Base-by-base conservation (phyloP, 257 asterid species). In the Fraxinus anomala region DNA sequence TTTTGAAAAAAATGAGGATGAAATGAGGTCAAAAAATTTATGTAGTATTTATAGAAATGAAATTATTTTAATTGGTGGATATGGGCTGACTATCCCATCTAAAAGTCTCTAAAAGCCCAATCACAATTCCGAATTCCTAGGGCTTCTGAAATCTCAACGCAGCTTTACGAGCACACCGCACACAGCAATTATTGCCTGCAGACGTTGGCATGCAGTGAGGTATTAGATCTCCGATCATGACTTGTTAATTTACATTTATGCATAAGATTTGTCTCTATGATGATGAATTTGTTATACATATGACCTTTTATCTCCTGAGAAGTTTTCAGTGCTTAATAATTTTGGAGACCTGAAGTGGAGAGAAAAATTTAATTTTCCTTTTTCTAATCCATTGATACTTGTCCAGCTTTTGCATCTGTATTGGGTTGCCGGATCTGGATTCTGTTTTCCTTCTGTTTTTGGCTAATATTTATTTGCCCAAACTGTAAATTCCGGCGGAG, bases 281-380 rank as follows among this genome's bases (percentile, higher is more conserved):
- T 80, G 81, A 76, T 81, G 86, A 70, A 17, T 65, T 21, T 61
- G 33, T 24, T 21, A n/a, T 33, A 12, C 56, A 37, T 66, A 70
- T 16, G 80, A 84, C 81, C 85, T 78, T 82, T 82, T 82, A 82
- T 82, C 88, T 82, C 85, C 85, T 82, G 88, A 84, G 80, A 34
- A 30, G 7, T 59, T 21, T 21, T 70, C 23, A 44, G 76, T 82
- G 85, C 82, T 80, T 84, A 87, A 77, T 82, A 74, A 24, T 66
- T 54, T 14, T 86, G 86, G 85, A 82, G 86, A 82, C 80, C 85
- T 79, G 80, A 83, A 70, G 88, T 80, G 85, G 82, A 76, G 89
- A 79, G 88, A 79, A 6, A 3, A 47, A n/a, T 12, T 12, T 9
- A 0, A 19, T 24, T 21, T 44, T 1, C 4, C 0, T 26, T 4